Percentiles rank a stretch among this genome's conserved stretches.
These are phyloP conservation scores for Hericium coralloides DNA, from an alignment of 768 basidiomycete species.

Conservation along the genomic window DNA sequence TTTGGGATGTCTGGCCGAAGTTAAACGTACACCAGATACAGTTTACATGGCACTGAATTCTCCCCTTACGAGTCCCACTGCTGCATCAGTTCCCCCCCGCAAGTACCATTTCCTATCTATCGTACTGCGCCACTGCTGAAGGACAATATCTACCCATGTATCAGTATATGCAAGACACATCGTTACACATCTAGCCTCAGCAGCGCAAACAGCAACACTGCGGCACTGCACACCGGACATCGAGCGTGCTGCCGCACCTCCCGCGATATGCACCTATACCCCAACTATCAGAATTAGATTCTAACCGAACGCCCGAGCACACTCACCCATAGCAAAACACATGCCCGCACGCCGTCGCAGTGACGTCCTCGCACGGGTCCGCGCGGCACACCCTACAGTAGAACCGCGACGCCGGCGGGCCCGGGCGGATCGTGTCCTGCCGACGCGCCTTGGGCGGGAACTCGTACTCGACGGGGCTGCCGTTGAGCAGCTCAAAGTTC, in stretches of 20 bases:
- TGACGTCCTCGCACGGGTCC: constrained; percentile 12
- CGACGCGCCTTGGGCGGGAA: not conserved
- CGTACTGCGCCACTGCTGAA: no score
- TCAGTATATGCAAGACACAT: no score
- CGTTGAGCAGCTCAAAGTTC: constrained; percentile 12
- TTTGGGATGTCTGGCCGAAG: no score
- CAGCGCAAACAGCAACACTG: constrained; percentile 13
- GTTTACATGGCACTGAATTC: no score
- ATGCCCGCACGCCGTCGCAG: constrained; percentile 12
- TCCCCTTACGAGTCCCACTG: no score
- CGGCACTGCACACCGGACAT: constrained; percentile 12
- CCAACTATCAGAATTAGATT: not conserved
- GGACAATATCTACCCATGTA: no score
- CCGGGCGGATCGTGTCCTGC: not conserved
- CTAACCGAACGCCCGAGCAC: not conserved
- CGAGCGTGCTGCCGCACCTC: constrained; percentile 12
- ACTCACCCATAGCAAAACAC: constrained; percentile 8
- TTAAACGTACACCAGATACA: no score
- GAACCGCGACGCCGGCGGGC: constrained; percentile 1
- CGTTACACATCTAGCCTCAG: not conserved
- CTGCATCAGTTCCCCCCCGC: no score
- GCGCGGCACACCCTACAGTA: constrained; percentile 9
- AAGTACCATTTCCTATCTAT: no score
- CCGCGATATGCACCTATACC: constrained; percentile 7
- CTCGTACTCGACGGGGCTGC: constrained; percentile 11